A percentile compares a stretch with the other conserved stretches of the same genome.
Evolutionary conservation across 2,329 filamentous ascomycete species (phyloP).

Genomic region (Thelonectria rubi): DNA sequence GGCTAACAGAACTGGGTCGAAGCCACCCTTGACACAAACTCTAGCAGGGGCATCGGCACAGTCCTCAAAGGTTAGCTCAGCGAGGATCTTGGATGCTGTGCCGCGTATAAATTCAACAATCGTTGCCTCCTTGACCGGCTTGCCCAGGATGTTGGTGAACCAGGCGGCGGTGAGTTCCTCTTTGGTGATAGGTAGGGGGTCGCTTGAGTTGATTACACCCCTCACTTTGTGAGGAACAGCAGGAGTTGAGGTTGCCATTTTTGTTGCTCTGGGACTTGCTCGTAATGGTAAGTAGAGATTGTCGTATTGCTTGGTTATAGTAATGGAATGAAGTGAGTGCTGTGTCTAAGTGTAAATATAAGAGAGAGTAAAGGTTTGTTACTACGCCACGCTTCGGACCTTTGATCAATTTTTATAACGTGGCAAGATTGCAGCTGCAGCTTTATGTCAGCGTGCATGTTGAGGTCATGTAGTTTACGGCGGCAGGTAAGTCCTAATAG

Average conservation of each 20-base stretch:
- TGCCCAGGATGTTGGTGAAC: constrained; percentile 17
- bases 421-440: neutral
- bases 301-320: neutral
- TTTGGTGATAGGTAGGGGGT: constrained; percentile 2
- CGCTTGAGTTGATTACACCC: constrained; percentile 3
- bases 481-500: neutral
- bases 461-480: neutral
- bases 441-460: neutral
- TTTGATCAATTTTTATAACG: neutral
- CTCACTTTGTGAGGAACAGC: constrained; percentile 30
- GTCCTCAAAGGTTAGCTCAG: neutral
- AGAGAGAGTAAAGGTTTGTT: neutral
- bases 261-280: neutral
- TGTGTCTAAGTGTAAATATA: neutral
- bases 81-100: constrained; percentile 20
- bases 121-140: neutral
- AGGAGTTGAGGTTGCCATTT: neutral
- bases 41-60: neutral
- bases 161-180: constrained; percentile 11
- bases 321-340: neutral
- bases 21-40: constrained; percentile 25
- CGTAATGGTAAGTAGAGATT: neutral
- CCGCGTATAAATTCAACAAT: constrained; percentile 16
- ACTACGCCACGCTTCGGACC: neutral
- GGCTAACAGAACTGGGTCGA: constrained; percentile 5